phyloP scores from a whole-genome alignment of 2,329 filamentous ascomycete species.

The Sclerotiophoma versabilis region DNA sequence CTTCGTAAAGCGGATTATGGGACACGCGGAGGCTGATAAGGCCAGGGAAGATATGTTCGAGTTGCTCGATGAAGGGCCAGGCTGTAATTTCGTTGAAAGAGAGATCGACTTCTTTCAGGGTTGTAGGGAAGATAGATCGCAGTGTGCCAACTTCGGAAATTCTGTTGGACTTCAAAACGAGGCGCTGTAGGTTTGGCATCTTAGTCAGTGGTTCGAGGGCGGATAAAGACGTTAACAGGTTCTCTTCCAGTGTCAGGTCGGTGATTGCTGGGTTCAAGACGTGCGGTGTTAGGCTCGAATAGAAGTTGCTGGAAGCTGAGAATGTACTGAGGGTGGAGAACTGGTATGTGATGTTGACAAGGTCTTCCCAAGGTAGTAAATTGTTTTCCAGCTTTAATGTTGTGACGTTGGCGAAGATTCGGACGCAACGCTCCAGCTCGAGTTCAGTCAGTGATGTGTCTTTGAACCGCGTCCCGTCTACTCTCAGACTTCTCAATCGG shows the following conservation, averaged over 20 bases:
- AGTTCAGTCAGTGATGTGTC: conserved; percentile 32
- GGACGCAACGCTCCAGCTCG: conserved; percentile 32
- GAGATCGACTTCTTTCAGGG: conserved; percentile 53
- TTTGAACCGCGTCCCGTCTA: conserved; percentile 78
- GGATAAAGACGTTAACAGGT: conserved; percentile 67
- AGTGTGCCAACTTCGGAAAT: conserved; percentile 58
- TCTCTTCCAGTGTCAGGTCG: conserved; percentile 74
- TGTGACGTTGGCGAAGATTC: conserved; percentile 49
- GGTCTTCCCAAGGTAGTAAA: conserved; percentile 49
- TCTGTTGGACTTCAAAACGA: conserved; percentile 76
- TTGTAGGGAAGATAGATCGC: conserved; percentile 36
- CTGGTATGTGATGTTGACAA: conserved; percentile 52
- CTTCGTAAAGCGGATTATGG: conserved; percentile 83
- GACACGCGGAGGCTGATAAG: conserved; percentile 78
- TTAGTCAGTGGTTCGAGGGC: conserved; percentile 67
- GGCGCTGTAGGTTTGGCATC: conserved; percentile 59
- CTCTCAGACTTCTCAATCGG: conserved; percentile 69
- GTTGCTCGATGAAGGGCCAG: conserved; percentile 77
- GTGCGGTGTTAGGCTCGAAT: conserved; percentile 40
- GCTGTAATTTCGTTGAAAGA: conserved; percentile 57
- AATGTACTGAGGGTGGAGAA: conserved; percentile 66
- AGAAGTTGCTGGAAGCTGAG: conserved; percentile 51
- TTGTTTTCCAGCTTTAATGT: conserved; percentile 60
- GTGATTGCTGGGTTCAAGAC: conserved; percentile 62
- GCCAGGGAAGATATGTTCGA: conserved; percentile 73